phyloP scores from a whole-genome alignment of 306 rosid species.

The Vicia villosa region DNA sequence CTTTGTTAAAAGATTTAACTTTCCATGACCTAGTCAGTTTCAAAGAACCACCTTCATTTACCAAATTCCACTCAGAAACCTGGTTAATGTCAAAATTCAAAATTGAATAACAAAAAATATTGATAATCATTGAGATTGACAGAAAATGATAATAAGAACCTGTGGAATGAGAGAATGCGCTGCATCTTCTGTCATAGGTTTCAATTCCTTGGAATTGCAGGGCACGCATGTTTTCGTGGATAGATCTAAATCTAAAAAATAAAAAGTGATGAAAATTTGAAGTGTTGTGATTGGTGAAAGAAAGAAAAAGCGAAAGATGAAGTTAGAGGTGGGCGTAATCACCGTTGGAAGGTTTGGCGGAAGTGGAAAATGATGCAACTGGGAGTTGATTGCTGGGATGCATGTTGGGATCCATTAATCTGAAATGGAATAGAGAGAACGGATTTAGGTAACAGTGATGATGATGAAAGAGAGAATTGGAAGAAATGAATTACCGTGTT shows the following conservation, averaged over 20 bases:
- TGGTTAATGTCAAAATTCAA: constrained; percentile 35
- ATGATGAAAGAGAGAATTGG: background rate
- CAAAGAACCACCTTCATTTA: constrained; percentile 57
- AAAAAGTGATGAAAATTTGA: background rate
- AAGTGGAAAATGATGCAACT: constrained; percentile 25
- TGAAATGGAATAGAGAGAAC: background rate
- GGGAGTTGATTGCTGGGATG: background rate
- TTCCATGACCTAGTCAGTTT: constrained; percentile 70
- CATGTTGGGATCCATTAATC: background rate
- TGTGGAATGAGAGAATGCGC: constrained; percentile 58
- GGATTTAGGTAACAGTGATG: background rate
- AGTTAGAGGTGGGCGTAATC: background rate
- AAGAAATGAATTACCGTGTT: background rate
- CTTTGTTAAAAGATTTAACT: constrained; percentile 82
- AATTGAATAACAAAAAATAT: background rate
- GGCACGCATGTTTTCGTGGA: constrained; percentile 70
- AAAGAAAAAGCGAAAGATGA: background rate
- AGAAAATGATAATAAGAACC: constrained; percentile 39
- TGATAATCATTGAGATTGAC: background rate
- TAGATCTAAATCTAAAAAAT: constrained; percentile 48
- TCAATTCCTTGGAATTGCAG: constrained; percentile 68
- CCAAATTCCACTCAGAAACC: constrained; percentile 74
- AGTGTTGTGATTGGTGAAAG: background rate
- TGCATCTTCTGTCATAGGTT: constrained; percentile 67
- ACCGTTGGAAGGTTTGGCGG: constrained; percentile 7